Base-by-base conservation (phyloP, 805 yeast genomes). In the Kodamaea hsintzibuensis region DNA sequence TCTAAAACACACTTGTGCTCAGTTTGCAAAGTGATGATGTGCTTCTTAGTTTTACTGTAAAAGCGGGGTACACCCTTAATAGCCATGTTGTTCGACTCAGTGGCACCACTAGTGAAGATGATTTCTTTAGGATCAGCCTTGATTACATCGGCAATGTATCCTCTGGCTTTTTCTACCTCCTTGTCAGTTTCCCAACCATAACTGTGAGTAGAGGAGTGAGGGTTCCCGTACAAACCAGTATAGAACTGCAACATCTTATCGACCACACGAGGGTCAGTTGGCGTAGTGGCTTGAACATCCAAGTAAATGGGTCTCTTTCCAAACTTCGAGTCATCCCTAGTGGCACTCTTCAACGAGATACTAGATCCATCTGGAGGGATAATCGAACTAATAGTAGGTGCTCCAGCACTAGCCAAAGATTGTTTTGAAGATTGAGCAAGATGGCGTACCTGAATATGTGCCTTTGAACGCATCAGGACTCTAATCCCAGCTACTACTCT, bases 1-100 rank as follows among this genome's bases (percentile, higher is more conserved):
- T 95, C 99, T 71, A 95, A 77, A n/a, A 95, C 97, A 80, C 99
- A 95, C 77, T 95, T 95, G 75, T 95, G 99, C 73, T 95, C 99
- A 1, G 98, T 95, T 72, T 91, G 96, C 1, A 96, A 84, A 19
- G 99, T 95, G 69, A 95, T 92, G 62, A 95, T 88, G 72, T 95
- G 99, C 66, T 84, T 88, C 77, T 93, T 95, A 42, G 93, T 87
- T 65, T 88, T 89, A 55, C 83, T 82, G 77, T 93, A 95, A 72
- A 95, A 95, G 57, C 97, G 81, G 2, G 97, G 93, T 13, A 95
- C 96, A 67, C 99, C 99, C 73, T 95, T 95, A 61, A 95, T 74
- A 27, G 89, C 92, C 90, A 90, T 89, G 70, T 96, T 95, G 76
- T 95, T 95, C 46, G 95, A 85, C 71, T 95, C 99, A 3, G 99